These are phyloP conservation scores for Neoarthrinium moseri DNA, from an alignment of 2,329 filamentous ascomycete genomes.

Conservation along the genomic window DNA sequence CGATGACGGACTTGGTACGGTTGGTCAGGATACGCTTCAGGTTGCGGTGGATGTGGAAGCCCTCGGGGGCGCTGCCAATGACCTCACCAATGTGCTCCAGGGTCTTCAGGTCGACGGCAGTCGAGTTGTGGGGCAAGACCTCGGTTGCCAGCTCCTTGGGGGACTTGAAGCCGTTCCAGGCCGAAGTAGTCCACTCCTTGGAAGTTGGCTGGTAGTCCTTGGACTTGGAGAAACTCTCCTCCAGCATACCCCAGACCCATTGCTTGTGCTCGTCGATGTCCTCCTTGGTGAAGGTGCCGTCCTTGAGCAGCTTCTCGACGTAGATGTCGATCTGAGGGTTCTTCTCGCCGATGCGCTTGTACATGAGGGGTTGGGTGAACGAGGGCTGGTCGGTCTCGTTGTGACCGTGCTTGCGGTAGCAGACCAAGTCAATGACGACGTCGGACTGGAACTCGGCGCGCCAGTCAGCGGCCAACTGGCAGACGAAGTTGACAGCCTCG, in stretches of 20 bases:
- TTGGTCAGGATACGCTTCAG: conserved; percentile 91
- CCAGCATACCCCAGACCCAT: conserved; percentile 99
- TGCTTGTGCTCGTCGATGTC: conserved; percentile 99
- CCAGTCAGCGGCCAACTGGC: conserved; percentile 96
- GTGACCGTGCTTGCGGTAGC: conserved; percentile 98
- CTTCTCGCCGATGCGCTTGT: conserved; percentile 91
- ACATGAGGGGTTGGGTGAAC: conserved; percentile 99
- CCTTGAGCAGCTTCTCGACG: conserved; percentile 82
- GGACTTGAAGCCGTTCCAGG: conserved; percentile 99
- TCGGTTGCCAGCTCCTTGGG: conserved; percentile 96
- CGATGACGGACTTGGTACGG: conserved; percentile 86
- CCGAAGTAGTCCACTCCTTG: conserved; percentile 97
- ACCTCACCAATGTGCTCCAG: conserved; percentile 80
- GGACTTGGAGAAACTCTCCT: conserved; percentile 95
- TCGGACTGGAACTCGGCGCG: conserved; percentile 98
- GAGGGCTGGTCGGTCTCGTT: conserved; percentile 99
- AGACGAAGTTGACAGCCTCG: conserved; percentile 97
- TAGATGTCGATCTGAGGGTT: conserved; percentile 87
- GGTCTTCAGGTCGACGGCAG: conserved; percentile 70
- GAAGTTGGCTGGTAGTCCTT: conserved; percentile 96
- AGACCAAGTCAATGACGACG: conserved; percentile 96
- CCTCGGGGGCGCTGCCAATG: conserved; percentile 77
- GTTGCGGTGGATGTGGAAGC: conserved; percentile 89
- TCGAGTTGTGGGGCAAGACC: conserved; percentile 87
- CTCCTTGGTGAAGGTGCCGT: conserved; percentile 94